Percentiles rank a stretch among this genome's conserved stretches.
phyloP scores from a whole-genome alignment of 495 filamentous ascomycete genomes.

The Podospora sp. region DNA sequence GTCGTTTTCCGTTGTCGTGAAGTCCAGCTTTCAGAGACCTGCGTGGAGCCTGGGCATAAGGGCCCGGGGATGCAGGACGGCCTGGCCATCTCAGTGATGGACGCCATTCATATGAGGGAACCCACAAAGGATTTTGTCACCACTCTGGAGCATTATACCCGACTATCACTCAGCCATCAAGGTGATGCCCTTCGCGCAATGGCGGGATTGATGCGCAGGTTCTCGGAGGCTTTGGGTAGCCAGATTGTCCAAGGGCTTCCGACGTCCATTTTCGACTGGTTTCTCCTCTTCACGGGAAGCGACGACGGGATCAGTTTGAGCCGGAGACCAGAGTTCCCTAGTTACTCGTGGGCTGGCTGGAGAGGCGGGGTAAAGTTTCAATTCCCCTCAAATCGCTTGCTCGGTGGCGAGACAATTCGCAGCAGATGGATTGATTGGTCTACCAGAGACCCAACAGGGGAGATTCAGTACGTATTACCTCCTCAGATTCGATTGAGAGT shows the following conservation, averaged over 20 bases:
- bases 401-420: not conserved
- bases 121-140: slow-evolving; percentile 9
- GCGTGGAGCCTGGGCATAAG: not conserved
- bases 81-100: not conserved
- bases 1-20: slow-evolving; percentile 18
- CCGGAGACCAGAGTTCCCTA: slow-evolving; percentile 22
- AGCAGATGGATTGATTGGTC: slow-evolving; percentile 28
- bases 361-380: not conserved
- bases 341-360: slow-evolving; percentile 28
- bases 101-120: not conserved
- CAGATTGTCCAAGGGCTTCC: slow-evolving; percentile 23
- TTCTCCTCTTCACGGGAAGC: slow-evolving; percentile 15
- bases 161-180: slow-evolving; percentile 20
- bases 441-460: slow-evolving; percentile 19
- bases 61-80: too few species aligned
- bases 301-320: not conserved
- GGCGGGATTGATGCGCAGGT: slow-evolving; percentile 20
- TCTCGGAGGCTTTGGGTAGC: slow-evolving; percentile 20
- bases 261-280: slow-evolving; percentile 19
- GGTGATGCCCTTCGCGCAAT: slow-evolving; percentile 23
- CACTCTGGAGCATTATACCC: slow-evolving; percentile 21
- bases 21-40: not conserved
- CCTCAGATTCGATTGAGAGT: too few species aligned
- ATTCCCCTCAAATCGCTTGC: not conserved
- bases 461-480: not conserved